Evolutionary conservation across 2,329 filamentous ascomycete genomes (phyloP), one percentile per base, ranked within the genome.

Genomic region (Shiraia bambusicola): DNA sequence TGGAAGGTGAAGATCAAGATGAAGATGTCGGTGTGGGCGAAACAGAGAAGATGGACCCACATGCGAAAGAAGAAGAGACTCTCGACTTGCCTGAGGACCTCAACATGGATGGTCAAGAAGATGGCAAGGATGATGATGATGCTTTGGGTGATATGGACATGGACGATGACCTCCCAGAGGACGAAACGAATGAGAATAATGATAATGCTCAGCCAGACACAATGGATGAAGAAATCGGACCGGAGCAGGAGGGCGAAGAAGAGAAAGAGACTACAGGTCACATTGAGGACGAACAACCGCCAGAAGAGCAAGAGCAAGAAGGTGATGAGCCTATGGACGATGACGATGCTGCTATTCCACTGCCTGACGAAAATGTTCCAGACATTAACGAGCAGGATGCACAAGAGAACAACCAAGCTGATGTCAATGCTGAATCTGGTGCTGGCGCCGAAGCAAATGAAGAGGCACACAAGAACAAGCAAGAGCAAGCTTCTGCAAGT

Each of bases 41-140:
- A 37, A 74, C 73, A 38, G 82, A 87, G 63, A 76, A 80, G 45
- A 78, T 81, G 45, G 84, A 88, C 65, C 85, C 89, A 37, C 85
- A 92, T 57, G 81, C 88, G 2, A 81, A 92, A 54, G 86, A 95
- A 63, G 84, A 89, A 56, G 84, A 95, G 46, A 83, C 85, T 2
- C 75, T 95, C 45, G 89, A 91, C 32, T 75, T 95, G 15, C 90
- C 90, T 0, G 90, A 95, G 29, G 88, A 95, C 51, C 86, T 96
- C 76, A 84, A 94, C 42, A 78, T 93, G 40, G 86, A 92, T 50
- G 85, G 81, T 7, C 74, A 87, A 19, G 79, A 71, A 7, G 75
- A 78, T 13, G 75, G 82, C 40, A 68, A 87, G 38, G 76, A 77
- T 2, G 77, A 81, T 50, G 70, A 73, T 28, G 54, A 59, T 28